These are phyloP conservation scores for Penicillium silybi DNA, from an alignment of 495 filamentous ascomycete species.

Conservation along the genomic window DNA sequence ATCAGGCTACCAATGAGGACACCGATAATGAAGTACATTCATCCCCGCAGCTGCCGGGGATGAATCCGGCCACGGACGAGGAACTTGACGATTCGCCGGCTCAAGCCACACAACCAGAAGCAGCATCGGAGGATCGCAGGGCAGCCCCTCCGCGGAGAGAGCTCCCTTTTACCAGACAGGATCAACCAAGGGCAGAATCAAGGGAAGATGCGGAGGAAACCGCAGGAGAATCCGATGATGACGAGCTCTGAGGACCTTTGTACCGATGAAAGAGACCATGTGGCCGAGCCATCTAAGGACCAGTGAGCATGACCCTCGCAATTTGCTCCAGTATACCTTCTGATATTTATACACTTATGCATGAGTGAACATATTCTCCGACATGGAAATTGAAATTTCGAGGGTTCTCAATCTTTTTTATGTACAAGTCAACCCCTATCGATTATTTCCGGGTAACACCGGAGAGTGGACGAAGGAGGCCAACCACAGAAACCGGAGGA, in stretches of 20 bases:
- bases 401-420: constrained; percentile 36
- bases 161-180: constrained; percentile 34
- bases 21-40: constrained; percentile 38
- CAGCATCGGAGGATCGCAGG: not conserved
- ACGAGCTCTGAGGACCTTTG: constrained; percentile 38
- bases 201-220: constrained; percentile 26
- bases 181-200: not conserved
- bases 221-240: constrained; percentile 50
- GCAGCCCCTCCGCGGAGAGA: constrained; percentile 32
- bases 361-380: constrained; percentile 9
- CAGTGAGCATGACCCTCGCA: not conserved
- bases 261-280: not conserved
- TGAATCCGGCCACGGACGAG: constrained; percentile 39
- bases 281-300: not conserved
- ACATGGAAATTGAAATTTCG: constrained; percentile 25
- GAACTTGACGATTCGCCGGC: constrained; percentile 7
- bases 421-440: constrained; percentile 40
- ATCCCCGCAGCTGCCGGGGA: constrained; percentile 32
- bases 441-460: constrained; percentile 24
- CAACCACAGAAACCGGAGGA: constrained; percentile 21
- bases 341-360: not conserved
- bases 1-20: constrained; percentile 18
- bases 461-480: constrained; percentile 21
- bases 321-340: not conserved
- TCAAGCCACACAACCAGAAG: not conserved